Percentiles rank a stretch among this genome's conserved stretches.
Evolutionary conservation across 495 filamentous ascomycete genomes (phyloP).

Genomic region (Terfezia boudieri): DNA sequence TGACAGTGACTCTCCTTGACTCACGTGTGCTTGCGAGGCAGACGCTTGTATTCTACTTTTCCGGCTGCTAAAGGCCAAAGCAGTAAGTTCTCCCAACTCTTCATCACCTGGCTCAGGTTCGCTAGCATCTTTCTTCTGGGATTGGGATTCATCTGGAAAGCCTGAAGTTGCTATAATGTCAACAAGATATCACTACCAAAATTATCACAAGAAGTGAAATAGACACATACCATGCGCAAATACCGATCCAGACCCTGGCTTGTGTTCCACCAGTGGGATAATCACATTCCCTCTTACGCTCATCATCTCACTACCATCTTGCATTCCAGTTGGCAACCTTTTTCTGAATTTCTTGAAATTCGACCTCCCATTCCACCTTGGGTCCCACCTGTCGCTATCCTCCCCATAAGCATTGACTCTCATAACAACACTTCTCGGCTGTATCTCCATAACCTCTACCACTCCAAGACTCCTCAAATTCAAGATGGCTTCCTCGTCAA

Average conservation of each 20-base stretch:
- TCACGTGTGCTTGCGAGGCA: too few relatives aligned
- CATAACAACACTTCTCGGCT: constrained; percentile 12
- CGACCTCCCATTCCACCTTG: constrained; percentile 81
- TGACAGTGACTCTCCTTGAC: too few relatives aligned
- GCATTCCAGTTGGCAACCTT: constrained; percentile 23
- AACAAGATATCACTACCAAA: not conserved
- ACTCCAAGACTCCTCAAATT: constrained; percentile 55
- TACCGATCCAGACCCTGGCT: not conserved
- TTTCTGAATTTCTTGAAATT: constrained; percentile 87
- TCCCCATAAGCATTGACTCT: constrained; percentile 14
- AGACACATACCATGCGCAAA: not conserved
- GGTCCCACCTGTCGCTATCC: constrained; percentile 57
- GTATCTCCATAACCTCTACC: constrained; percentile 56
- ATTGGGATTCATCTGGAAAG: not conserved
- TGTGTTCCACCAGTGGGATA: constrained; percentile 45
- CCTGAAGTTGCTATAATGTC: not conserved
- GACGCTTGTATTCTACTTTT: too few relatives aligned
- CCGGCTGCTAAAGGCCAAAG: too few relatives aligned
- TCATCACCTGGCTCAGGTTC: not conserved
- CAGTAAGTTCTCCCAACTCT: too few relatives aligned
- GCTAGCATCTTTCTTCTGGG: not conserved
- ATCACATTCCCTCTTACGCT: constrained; percentile 36
- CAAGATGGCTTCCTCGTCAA: constrained; percentile 40
- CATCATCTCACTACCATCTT: constrained; percentile 24
- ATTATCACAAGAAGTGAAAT: not conserved